Percentiles rank a stretch among this genome's conserved stretches.
Conservation (phyloP, 169 alveolate species). For the Plasmodium cynomolgi region DNA sequence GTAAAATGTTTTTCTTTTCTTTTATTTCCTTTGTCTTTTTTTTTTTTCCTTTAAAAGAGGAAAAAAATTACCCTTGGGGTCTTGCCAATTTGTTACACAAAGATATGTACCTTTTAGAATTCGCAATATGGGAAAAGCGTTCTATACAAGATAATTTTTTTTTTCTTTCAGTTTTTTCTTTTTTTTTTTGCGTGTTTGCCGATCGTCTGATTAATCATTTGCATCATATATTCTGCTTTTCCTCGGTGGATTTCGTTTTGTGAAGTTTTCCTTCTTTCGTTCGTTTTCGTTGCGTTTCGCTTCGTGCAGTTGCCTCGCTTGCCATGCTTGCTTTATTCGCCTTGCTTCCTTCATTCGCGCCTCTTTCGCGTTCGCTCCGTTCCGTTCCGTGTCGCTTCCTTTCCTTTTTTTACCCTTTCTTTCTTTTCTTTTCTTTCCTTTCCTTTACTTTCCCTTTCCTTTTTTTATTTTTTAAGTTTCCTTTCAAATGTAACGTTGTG, state of each 20-base stretch:
- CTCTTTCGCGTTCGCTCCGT: background rate
- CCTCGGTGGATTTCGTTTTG: background rate
- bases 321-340: background rate
- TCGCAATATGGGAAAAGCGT: background rate
- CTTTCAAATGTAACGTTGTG: background rate
- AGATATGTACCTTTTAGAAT: slow-evolving; percentile 2
- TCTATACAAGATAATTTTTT: background rate
- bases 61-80: background rate
- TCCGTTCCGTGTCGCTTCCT: background rate
- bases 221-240: background rate
- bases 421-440: background rate
- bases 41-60: background rate
- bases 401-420: background rate
- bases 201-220: background rate
- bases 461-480: background rate
- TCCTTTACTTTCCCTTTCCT: background rate
- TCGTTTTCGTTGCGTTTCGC: background rate
- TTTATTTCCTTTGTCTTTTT: background rate
- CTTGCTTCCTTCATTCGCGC: background rate
- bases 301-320: background rate
- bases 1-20: background rate
- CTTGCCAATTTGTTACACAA: background rate
- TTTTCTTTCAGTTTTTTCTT: background rate
- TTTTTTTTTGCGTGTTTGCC: background rate
- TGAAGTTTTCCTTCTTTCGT: background rate